These are phyloP conservation scores for Emmonsiellopsis sp. DNA, from an alignment of 2,329 filamentous ascomycete species.

Conservation along the genomic window DNA sequence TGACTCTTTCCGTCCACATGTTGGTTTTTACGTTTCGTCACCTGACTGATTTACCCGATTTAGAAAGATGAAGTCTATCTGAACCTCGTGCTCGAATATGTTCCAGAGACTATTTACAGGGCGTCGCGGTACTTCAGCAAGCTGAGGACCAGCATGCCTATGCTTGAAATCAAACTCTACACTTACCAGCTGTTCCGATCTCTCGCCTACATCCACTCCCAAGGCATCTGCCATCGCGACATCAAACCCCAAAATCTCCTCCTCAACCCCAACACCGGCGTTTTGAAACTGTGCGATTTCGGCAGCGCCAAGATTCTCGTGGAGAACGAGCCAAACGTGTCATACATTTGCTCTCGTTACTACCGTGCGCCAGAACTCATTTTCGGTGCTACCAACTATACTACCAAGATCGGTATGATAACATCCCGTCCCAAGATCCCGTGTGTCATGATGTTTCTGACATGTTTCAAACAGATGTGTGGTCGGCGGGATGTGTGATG, in stretches of 20 bases:
- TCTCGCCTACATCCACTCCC: constrained; percentile 96
- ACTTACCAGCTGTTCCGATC: constrained; percentile 99
- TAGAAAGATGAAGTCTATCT: constrained; percentile 98
- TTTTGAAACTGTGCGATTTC: constrained; percentile 97
- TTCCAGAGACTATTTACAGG: constrained; percentile 96
- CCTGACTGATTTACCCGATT: constrained; percentile 2
- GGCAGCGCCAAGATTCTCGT: constrained; percentile 97
- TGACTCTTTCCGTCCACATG: neutral
- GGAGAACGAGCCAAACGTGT: constrained; percentile 98
- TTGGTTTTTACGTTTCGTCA: neutral
- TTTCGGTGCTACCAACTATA: constrained; percentile 98
- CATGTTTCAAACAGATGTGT: constrained; percentile 63
- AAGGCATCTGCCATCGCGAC: constrained; percentile 97
- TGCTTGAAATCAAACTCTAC: constrained; percentile 97
- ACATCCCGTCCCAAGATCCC: neutral
- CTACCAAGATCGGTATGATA: constrained; percentile 91
- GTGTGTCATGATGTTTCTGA: constrained; percentile 12
- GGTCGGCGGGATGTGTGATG: constrained; percentile 99
- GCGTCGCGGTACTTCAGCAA: constrained; percentile 99
- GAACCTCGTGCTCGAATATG: constrained; percentile 95
- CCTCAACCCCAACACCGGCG: constrained; percentile 79
- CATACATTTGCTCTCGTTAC: constrained; percentile 98
- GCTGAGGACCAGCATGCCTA: constrained; percentile 99
- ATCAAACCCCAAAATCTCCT: constrained; percentile 99
- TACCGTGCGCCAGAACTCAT: constrained; percentile 97